Evolutionary conservation across 371 early-diverging fungal genomes (phyloP), one percentile per base, ranked within the genome.

Genomic region (Chytridiales sp.): DNA sequence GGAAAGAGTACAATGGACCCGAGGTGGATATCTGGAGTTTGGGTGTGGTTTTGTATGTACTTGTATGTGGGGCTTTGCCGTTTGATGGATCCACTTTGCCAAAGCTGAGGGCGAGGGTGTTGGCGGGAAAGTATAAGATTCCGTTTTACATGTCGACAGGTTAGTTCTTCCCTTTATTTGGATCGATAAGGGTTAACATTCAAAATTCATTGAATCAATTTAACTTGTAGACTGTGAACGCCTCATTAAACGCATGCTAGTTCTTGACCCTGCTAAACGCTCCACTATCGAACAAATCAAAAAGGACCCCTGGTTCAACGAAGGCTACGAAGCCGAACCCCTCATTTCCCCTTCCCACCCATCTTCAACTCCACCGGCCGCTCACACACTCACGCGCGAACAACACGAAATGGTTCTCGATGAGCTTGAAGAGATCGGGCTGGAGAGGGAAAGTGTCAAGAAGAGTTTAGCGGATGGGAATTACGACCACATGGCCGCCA

Each of bases 11-110:
- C 55, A 34, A 61, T 27, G 85, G 83, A 0, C 85, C 85, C 3
- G 82, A 83, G 64, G 80, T 82, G 6, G 85, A 85, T 57, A 69
- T 83, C 31, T 85, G 85, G 85, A 70, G 73, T 29, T 47, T 85
- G 13, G 85, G 85, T 0, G 80, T 82, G n/a, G 78, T 83, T 9
- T 61, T 84, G 27, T 83, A 78, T 56, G 82, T 78, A 29, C 47
- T 83, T 1, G 73, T 78, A 1, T 73, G 74, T 56, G 84, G 79
- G 4, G 61, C 69, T 39, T 58, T 83, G 2, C 84, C 84, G 15
- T 81, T 82, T 50, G 81, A 80, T 56, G 84, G 80, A 6, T 66
- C 67, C 5, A 80, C 68, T 2, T 59, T 82, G 38, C 67, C 74
- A 1, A 74, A 77, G 56, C 57, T 82, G 34, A 41, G 79, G 24